Conservation (phyloP, 2,329 filamentous ascomycete species). For the Monosporascus ibericus region DNA sequence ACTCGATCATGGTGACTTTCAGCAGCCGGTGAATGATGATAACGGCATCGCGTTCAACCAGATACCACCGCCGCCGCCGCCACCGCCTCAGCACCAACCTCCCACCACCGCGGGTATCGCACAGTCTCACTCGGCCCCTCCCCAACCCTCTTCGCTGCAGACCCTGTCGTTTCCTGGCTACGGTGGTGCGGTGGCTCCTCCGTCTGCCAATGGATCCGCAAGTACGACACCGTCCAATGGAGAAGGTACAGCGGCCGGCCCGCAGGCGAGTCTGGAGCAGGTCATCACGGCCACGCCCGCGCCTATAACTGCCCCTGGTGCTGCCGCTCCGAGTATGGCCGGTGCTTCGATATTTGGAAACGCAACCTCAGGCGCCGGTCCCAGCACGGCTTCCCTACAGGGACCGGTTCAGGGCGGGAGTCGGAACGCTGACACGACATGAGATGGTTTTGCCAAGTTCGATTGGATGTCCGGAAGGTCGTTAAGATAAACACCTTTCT, state of each 20-base stretch:
- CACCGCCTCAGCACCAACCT: constrained; percentile 9
- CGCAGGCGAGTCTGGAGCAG: constrained; percentile 3
- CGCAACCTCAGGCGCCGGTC: constrained; percentile 11
- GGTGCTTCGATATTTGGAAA: constrained; percentile 16
- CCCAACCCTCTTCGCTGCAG: neutral
- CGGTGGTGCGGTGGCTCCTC: neutral
- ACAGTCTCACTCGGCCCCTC: neutral
- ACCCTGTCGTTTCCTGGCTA: constrained; percentile 1
- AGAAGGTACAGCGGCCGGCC: neutral
- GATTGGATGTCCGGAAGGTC: too few relatives aligned
- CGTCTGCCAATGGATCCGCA: neutral
- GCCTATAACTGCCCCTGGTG: neutral
- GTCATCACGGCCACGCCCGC: neutral
- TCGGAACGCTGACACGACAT: neutral
- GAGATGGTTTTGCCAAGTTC: neutral
- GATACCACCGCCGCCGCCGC: constrained; percentile 17
- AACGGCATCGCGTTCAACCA: constrained; percentile 8
- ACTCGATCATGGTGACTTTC: constrained; percentile 15
- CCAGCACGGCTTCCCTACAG: constrained; percentile 24
- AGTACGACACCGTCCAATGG: neutral
- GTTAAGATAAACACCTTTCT: too few relatives aligned
- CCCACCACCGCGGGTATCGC: neutral
- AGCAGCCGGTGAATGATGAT: constrained; percentile 11
- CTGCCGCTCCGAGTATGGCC: constrained; percentile 19
- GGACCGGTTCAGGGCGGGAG: constrained; percentile 6